Conservation (phyloP, 148 eudicot genomes). For the Nyssa sinensis region DNA sequence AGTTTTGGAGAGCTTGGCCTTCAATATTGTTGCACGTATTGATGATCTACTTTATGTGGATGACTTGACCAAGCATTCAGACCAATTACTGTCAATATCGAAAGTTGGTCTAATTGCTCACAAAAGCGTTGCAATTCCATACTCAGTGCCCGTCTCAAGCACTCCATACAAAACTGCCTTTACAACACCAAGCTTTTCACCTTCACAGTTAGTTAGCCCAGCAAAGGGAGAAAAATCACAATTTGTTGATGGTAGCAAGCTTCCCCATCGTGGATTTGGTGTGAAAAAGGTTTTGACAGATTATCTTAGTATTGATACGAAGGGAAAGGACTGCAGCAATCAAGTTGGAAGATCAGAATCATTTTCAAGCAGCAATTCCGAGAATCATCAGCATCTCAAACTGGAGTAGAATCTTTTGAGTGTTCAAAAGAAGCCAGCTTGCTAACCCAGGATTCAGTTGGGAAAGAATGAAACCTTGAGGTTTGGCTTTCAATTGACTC, state of each 20-base stretch:
- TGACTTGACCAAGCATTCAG: constrained; percentile 49
- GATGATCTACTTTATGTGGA: constrained; percentile 61
- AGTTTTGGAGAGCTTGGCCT: constrained; percentile 66
- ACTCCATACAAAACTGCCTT: constrained; percentile 59
- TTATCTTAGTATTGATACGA: constrained; percentile 40
- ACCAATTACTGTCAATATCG: constrained; percentile 33
- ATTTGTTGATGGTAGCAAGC: constrained; percentile 34
- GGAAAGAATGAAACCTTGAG: constrained; percentile 19
- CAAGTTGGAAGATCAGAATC: constrained; percentile 26
- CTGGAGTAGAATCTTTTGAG: constrained; percentile 16
- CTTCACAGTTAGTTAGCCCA: constrained; percentile 21
- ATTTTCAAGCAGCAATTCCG: constrained; percentile 20
- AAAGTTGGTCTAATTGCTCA: constrained; percentile 43
- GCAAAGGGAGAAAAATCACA: constrained; percentile 37
- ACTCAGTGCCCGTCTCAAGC: constrained; percentile 26
- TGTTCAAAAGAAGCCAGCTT: constrained; percentile 24
- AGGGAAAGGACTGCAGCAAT: constrained; percentile 25
- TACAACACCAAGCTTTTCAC: constrained; percentile 46
- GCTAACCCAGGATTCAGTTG: constrained; percentile 2
- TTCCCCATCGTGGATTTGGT: constrained; percentile 43
- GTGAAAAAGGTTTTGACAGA: constrained; percentile 53
- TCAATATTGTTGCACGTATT: constrained; percentile 57
- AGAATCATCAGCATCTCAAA: constrained; percentile 27
- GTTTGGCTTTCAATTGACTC: background rate
- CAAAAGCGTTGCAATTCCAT: constrained; percentile 34